Base-by-base conservation (phyloP, 352 stramenopile species). In the Phytophthora sp. region DNA sequence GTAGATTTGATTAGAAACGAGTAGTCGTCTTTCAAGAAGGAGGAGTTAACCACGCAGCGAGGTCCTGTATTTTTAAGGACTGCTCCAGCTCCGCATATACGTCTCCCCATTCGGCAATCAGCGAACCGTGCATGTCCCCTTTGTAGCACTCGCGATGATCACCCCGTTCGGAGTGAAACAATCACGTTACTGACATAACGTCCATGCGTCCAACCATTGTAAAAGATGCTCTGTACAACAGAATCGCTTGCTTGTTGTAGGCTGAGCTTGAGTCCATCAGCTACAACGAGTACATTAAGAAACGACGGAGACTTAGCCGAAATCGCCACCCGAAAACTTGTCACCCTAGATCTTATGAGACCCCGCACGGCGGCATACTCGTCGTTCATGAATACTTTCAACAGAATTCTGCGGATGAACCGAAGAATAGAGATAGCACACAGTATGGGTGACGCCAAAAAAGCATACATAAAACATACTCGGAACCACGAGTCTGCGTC, bases 201-300 rank as follows among this genome's bases (percentile, higher is more conserved):
- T 18, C 72, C 65, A 57, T 73, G 63, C 2, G 36, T 80, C 64
- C 72, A 84, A 9, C 69, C 65, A 50, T 84, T 80, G 57, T 75
- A 84, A 42, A 69, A 80, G 12, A 41, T 35, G 15, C 55, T 73
- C 38, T 81, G 57, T 27, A 69, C 66, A 3, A 62, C 33, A 9
- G 21, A 54, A n/a, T 39, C 4, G 3, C 30, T 27, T 3, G 39
- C 16, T 18, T 44, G 7, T 51, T 83, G 21, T 8, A 83, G 23
- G 9, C 20, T 18, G 7, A 80, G 41, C 36, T 80, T 84, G 29
- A 80, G 69, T 2, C 72, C 69, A 63, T 80, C 75, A 3, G 35
- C 35, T 5, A 41, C 35, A n/a, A 16, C 35, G 20, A 41, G 20
- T n/a, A 41, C 35, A 18, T 18, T 3, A 41, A 16, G 12, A n/a